Conservation (phyloP, 495 filamentous ascomycete genomes). For the Recurvomyces mirabilis region DNA sequence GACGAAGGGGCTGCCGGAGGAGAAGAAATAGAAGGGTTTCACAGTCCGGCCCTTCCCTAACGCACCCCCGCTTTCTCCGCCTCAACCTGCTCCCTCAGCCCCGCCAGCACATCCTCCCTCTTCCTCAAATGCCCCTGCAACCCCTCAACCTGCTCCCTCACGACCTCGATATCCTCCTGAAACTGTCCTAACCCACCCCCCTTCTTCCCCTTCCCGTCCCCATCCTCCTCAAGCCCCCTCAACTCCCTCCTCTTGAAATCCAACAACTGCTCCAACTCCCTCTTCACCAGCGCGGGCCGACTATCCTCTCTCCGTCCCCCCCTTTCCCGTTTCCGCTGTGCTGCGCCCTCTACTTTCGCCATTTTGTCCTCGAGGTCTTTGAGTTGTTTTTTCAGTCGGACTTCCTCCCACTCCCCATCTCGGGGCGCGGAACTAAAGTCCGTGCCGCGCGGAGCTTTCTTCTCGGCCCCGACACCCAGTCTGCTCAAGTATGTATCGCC, state of each 20-base stretch:
- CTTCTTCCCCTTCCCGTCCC: slow-evolving; percentile 28
- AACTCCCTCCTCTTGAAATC: slow-evolving; percentile 63
- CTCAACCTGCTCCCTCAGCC: slow-evolving; percentile 43
- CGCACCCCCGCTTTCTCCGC: slow-evolving; percentile 40
- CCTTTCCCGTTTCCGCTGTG: slow-evolving; percentile 38
- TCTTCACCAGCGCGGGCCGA: slow-evolving; percentile 76
- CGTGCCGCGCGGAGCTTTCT: slow-evolving; percentile 65
- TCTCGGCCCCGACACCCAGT: slow-evolving; percentile 71
- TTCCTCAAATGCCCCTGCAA: slow-evolving; percentile 33
- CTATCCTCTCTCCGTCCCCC: slow-evolving; percentile 47
- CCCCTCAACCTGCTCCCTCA: slow-evolving; percentile 37
- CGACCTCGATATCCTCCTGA: slow-evolving; percentile 33
- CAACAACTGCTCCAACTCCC: slow-evolving; percentile 82
- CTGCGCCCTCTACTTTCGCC: slow-evolving; percentile 58
- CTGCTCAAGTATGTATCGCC: slow-evolving; percentile 91
- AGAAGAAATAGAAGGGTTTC: too few species aligned
- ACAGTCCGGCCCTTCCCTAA: too few species aligned
- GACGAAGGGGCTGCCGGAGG: too few species aligned
- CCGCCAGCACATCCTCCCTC: slow-evolving; percentile 44
- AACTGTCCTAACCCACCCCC: slow-evolving; percentile 41
- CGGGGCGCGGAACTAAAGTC: slow-evolving; percentile 65
- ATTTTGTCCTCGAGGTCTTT: slow-evolving; percentile 77
- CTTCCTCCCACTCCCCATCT: slow-evolving; percentile 79
- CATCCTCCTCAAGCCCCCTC: slow-evolving; percentile 36
- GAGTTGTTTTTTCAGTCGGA: slow-evolving; percentile 82